Conservation (phyloP, 805 yeast genomes). For the Zygotorulaspora danielsina region DNA sequence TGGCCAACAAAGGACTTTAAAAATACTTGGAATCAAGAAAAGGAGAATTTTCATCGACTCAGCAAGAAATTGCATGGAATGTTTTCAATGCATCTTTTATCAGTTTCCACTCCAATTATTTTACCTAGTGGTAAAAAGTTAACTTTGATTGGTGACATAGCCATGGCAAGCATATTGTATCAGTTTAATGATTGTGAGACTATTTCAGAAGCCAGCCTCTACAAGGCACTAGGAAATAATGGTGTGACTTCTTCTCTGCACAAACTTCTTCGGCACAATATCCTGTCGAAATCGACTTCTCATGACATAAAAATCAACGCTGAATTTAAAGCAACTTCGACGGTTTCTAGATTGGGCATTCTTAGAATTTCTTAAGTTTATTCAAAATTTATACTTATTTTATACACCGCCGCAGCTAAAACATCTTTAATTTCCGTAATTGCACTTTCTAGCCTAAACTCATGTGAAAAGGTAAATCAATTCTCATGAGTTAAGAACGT, state of each 20-base stretch:
- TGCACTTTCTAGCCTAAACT: too few species aligned
- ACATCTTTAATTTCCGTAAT: too few species aligned
- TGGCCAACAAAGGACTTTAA: slow-evolving; percentile 12
- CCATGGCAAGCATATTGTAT: slow-evolving; percentile 18
- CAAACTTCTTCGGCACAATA: slow-evolving; percentile 1
- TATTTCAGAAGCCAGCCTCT: slow-evolving; percentile 6
- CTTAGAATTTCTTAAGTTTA: slow-evolving; percentile 1
- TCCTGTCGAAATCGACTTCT: background rate
- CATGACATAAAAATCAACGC: slow-evolving; percentile 1
- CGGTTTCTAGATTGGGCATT: slow-evolving; percentile 1
- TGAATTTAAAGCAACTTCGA: slow-evolving; percentile 1
- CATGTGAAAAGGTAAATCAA: too few species aligned
- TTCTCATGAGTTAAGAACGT: too few species aligned
- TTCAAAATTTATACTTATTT: too few species aligned
- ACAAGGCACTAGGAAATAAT: slow-evolving; percentile 5
- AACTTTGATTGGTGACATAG: slow-evolving; percentile 9
- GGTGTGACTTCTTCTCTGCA: slow-evolving; percentile 2
- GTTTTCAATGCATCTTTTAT: slow-evolving; percentile 15
- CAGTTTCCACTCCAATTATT: slow-evolving; percentile 15
- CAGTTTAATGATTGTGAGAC: slow-evolving; percentile 16
- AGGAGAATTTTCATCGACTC: background rate
- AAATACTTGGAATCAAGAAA: slow-evolving; percentile 9
- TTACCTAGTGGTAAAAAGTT: slow-evolving; percentile 5
- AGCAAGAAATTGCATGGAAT: slow-evolving; percentile 10
- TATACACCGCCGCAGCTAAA: too few species aligned